Base-by-base conservation (phyloP, 2,329 filamentous ascomycete genomes). In the Stagonosporopsis tanaceti region DNA sequence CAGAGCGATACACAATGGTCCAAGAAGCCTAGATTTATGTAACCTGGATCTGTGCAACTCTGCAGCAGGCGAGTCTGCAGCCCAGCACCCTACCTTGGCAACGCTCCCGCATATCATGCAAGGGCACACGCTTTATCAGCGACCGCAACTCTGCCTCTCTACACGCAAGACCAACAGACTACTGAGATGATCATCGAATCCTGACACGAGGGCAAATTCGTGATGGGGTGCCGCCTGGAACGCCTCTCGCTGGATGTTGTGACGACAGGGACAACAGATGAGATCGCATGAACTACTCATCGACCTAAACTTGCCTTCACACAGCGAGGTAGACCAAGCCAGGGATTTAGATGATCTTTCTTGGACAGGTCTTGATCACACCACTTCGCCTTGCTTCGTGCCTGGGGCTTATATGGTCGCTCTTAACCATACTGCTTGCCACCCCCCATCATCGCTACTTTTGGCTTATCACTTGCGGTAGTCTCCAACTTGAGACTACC, bases 21-120 rank as follows among this genome's bases (percentile, higher is more conserved):
- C 17, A 61, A 59, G 45, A 59, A 50, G 45, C 37, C 45, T 2
- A 59, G 55, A 27, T 6, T 56, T 25, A 3, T 53, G 35, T 61
- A 32, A 53, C 2, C 20, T 12, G 14, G 27, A 17, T 48, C 38
- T 45, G 58, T 61, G 41, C 47, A 17, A 54, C 54, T 6, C 9
- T 48, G 50, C 51, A 24, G 6, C 40, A 32, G n/a, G 15, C 47
- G 28, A 28, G 17, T 20, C 17, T 42, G 51, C 38, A 45, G 34
- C 45, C 34, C 17, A 20, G 17, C 4, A 32, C 28, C 28, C 45
- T 45, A 17, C 28, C 39, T 56, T 53, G 44, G 37, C 53, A 53
- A 45, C 37, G 35, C 28, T 47, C 37, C 30, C 25, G 50, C 41
- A 45, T 50, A 30, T 9, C 25, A 50, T 32, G 50, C 46, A 60